These are phyloP conservation scores for Asterophora parasitica DNA, from an alignment of 768 basidiomycete genomes.

Conservation along the genomic window DNA sequence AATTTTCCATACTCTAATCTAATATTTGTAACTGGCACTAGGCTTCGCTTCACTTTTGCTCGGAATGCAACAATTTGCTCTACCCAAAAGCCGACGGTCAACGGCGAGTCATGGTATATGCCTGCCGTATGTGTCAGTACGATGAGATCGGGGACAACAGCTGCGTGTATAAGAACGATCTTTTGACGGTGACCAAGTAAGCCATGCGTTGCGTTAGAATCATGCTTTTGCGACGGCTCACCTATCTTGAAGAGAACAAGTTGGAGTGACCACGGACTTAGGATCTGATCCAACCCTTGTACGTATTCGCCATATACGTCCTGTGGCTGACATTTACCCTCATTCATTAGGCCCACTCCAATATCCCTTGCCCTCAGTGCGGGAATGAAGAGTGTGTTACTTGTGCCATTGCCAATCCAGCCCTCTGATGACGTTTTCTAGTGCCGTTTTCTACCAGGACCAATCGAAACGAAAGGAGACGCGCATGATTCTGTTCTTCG, in stretches of 20 bases:
- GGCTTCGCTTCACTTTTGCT: conserved; percentile 88
- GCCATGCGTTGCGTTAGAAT: conserved; percentile 25
- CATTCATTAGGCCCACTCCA: conserved; percentile 66
- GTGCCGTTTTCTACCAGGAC: conserved; percentile 93
- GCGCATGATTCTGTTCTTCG: conserved; percentile 89
- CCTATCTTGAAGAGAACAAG: conserved; percentile 66
- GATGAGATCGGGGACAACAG: conserved; percentile 83
- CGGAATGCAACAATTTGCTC: conserved; percentile 92
- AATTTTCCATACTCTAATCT: background rate
- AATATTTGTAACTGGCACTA: conserved; percentile 20
- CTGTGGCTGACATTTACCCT: background rate
- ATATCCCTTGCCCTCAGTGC: conserved; percentile 79
- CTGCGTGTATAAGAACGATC: conserved; percentile 90
- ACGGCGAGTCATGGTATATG: conserved; percentile 82
- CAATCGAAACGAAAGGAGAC: conserved; percentile 97
- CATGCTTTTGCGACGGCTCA: conserved; percentile 4
- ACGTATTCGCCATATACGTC: conserved; percentile 15
- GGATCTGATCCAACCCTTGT: conserved; percentile 88
- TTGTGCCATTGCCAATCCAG: background rate
- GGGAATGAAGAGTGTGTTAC: conserved; percentile 74
- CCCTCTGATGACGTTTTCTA: conserved; percentile 25
- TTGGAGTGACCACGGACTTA: conserved; percentile 86
- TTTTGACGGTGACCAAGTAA: conserved; percentile 90
- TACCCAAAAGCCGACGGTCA: conserved; percentile 90
- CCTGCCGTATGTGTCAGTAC: conserved; percentile 86